Evolutionary conservation across 1,284 basidiomycete species (phyloP).

Genomic region (Melampsora larici-populina): DNA sequence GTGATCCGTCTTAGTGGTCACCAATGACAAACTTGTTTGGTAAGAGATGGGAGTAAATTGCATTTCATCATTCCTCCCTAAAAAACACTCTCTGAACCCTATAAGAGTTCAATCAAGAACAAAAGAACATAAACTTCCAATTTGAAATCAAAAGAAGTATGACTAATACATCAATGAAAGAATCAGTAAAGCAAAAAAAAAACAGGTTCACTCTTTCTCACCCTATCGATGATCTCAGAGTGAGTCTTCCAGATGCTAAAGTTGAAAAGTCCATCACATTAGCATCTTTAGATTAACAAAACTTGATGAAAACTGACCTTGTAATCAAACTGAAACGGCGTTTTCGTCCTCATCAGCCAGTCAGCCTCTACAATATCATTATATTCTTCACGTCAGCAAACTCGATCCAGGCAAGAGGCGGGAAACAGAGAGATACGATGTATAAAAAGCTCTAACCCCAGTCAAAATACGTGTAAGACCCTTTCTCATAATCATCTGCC

Average conservation of each 20-base stretch:
- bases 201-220: not conserved
- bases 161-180: not conserved
- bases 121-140: no score
- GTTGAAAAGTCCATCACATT: not conserved
- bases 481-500: conserved; percentile 99
- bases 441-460: conserved; percentile 48
- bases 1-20: no score
- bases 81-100: no score
- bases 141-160: no score
- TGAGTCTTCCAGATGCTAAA: conserved; percentile 13
- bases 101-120: no score
- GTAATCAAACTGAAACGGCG: conserved; percentile 43
- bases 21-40: no score
- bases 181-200: not conserved
- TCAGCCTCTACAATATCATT: conserved; percentile 30
- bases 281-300: not conserved
- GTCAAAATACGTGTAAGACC: conserved; percentile 62
- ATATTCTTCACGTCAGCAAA: conserved; percentile 5
- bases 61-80: no score
- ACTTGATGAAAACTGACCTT: conserved; percentile 11
- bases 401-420: not conserved
- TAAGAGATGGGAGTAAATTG: no score
- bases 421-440: not conserved
- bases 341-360: conserved; percentile 43
- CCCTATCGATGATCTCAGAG: not conserved